Percentiles rank a stretch among this genome's conserved stretches.
Conservation (phyloP, 148 eudicot species). For the Rhododendron molle region DNA sequence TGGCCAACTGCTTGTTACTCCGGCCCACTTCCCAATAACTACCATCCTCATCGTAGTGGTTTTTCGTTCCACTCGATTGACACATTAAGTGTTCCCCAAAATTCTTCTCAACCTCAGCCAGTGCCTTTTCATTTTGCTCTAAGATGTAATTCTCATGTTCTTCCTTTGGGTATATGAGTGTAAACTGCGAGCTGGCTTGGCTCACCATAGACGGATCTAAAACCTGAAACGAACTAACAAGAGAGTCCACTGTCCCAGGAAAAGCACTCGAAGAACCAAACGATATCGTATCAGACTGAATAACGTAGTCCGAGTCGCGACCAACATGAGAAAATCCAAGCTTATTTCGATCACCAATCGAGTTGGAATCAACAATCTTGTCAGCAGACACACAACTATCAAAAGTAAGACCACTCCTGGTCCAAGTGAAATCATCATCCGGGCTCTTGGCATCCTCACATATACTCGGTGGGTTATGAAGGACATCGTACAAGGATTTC, state of each 20-base stretch:
- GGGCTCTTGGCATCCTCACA: slow-evolving; percentile 10
- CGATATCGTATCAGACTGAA: neutral
- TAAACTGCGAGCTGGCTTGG: neutral
- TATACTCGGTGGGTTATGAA: slow-evolving; percentile 16
- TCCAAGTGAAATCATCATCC: slow-evolving; percentile 15
- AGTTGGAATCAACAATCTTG: slow-evolving; percentile 8
- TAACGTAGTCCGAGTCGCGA: slow-evolving; percentile 9
- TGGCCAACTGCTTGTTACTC: slow-evolving; percentile 42
- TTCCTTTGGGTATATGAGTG: neutral
- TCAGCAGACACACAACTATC: slow-evolving; percentile 11
- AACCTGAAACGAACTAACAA: slow-evolving; percentile 22
- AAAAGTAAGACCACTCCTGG: slow-evolving; percentile 5
- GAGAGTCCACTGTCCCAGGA: slow-evolving; percentile 23
- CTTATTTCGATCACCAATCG: slow-evolving; percentile 1
- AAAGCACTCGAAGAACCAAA: slow-evolving; percentile 27
- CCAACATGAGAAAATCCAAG: too few species aligned
- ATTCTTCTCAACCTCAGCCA: neutral
- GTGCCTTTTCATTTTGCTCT: neutral
- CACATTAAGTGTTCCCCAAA: slow-evolving; percentile 1
- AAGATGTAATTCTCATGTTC: neutral
- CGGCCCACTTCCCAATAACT: slow-evolving; percentile 20
- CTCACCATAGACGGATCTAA: neutral
- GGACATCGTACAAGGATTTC: slow-evolving; percentile 55
- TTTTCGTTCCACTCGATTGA: slow-evolving; percentile 33
- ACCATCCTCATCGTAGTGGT: slow-evolving; percentile 31